These are phyloP conservation scores for Funneliformis mosseae DNA, from an alignment of 192 early-diverging fungal genomes.

Conservation along the genomic window DNA sequence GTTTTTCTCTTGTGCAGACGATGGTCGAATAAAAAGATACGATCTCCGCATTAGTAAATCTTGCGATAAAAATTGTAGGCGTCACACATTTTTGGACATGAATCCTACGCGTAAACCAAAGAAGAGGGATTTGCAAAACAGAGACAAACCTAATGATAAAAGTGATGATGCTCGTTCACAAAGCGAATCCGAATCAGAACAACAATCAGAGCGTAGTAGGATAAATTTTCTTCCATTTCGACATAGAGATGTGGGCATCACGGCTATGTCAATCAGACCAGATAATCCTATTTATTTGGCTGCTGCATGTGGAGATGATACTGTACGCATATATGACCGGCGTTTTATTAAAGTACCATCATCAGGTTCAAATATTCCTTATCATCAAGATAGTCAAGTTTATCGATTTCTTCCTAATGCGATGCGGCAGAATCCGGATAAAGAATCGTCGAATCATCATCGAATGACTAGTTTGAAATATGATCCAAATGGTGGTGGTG, in stretches of 20 bases:
- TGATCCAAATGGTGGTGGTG: slow-evolving; percentile 45
- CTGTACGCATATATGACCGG: slow-evolving; percentile 51
- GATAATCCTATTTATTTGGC: slow-evolving; percentile 49
- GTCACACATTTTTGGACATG: slow-evolving; percentile 45
- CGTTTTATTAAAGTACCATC: slow-evolving; percentile 32
- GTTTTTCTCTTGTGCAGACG: slow-evolving; percentile 54
- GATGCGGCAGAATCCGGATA: slow-evolving; percentile 13
- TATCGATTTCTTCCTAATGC: slow-evolving; percentile 44
- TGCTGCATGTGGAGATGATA: slow-evolving; percentile 50
- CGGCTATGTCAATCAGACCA: slow-evolving; percentile 52
- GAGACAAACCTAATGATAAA: too few species aligned
- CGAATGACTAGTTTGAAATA: slow-evolving; percentile 46
- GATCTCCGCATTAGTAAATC: slow-evolving; percentile 45
- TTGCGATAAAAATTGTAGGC: slow-evolving; percentile 41
- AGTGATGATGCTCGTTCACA: not conserved
- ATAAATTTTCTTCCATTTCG: slow-evolving; percentile 9
- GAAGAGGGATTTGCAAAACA: not conserved
- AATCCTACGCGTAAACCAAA: not conserved
- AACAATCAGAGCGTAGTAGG: slow-evolving; percentile 19
- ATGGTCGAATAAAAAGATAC: slow-evolving; percentile 49
- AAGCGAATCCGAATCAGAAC: slow-evolving; percentile 19
- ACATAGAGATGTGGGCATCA: slow-evolving; percentile 33
- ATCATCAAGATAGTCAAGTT: slow-evolving; percentile 40
- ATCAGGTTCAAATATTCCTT: slow-evolving; percentile 13
- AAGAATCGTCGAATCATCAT: slow-evolving; percentile 17